Conservation (phyloP, 2,329 filamentous ascomycete genomes). For the Gnomoniopsis sp. region DNA sequence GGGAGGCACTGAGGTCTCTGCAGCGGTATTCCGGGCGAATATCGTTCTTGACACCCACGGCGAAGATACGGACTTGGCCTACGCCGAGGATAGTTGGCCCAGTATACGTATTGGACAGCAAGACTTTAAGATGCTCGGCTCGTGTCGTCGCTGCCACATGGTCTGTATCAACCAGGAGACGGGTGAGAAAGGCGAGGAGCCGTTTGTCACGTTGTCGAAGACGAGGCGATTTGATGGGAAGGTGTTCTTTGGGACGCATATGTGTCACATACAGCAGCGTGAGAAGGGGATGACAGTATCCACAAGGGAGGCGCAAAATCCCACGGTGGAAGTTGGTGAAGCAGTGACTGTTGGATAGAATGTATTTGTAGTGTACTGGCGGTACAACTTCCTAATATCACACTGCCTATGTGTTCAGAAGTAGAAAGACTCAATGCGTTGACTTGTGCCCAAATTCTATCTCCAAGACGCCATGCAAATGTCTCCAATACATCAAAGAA, state of each 20-base stretch:
- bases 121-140: constrained; percentile 69
- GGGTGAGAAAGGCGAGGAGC: constrained; percentile 74
- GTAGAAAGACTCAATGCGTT: not conserved
- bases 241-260: constrained; percentile 86
- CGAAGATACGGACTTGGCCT: constrained; percentile 45
- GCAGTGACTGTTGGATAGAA: constrained; percentile 26
- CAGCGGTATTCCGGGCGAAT: constrained; percentile 84
- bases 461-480: not conserved
- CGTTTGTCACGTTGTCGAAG: constrained; percentile 83
- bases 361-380: not conserved
- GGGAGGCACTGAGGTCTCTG: constrained; percentile 62
- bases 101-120: constrained; percentile 62
- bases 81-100: constrained; percentile 78
- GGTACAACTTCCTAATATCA: too few species aligned
- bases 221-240: constrained; percentile 79
- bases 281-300: not conserved
- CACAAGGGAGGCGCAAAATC: constrained; percentile 31
- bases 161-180: constrained; percentile 88
- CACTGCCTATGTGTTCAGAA: not conserved
- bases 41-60: constrained; percentile 65
- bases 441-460: not conserved
- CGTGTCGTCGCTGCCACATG: constrained; percentile 92
- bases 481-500: not conserved
- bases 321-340: constrained; percentile 51
- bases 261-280: constrained; percentile 43